Evolutionary conservation across 495 filamentous ascomycete genomes (phyloP).

Genomic region (Penicillium verhagenii): DNA sequence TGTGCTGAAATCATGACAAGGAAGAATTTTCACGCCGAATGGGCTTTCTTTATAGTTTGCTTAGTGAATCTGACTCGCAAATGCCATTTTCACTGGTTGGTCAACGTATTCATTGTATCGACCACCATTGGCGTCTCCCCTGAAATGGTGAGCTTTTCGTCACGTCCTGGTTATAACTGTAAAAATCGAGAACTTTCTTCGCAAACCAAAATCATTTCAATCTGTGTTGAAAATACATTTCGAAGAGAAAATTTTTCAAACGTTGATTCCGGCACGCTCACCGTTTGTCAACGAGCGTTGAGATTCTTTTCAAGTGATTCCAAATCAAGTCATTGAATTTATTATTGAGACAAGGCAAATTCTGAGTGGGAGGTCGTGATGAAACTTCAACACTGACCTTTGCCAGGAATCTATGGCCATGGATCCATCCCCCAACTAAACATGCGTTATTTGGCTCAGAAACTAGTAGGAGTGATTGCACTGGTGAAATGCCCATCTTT

Average conservation of each 20-base stretch:
- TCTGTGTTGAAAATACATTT: background rate
- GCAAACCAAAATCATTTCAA: background rate
- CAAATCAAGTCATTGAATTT: too few species aligned
- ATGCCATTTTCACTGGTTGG: background rate
- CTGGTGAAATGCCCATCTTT: background rate
- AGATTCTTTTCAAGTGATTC: too few species aligned
- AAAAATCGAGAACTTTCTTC: background rate
- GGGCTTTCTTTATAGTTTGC: background rate
- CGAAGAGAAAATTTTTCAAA: background rate
- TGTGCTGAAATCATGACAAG: background rate
- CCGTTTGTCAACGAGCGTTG: too few species aligned
- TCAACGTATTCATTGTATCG: background rate
- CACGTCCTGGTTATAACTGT: background rate
- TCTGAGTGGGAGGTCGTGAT: background rate
- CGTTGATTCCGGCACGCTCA: background rate
- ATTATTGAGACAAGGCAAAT: background rate
- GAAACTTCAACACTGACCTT: background rate
- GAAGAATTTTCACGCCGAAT: background rate
- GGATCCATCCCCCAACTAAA: background rate
- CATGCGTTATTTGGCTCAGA: background rate
- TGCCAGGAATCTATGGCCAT: too few species aligned
- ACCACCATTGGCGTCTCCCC: background rate
- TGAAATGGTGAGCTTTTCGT: background rate
- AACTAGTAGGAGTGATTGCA: background rate
- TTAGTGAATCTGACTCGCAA: background rate